A percentile compares a stretch with the other conserved stretches of the same genome.
phyloP scores from a whole-genome alignment of 2,329 filamentous ascomycete genomes.

The Verticillium nubilum region DNA sequence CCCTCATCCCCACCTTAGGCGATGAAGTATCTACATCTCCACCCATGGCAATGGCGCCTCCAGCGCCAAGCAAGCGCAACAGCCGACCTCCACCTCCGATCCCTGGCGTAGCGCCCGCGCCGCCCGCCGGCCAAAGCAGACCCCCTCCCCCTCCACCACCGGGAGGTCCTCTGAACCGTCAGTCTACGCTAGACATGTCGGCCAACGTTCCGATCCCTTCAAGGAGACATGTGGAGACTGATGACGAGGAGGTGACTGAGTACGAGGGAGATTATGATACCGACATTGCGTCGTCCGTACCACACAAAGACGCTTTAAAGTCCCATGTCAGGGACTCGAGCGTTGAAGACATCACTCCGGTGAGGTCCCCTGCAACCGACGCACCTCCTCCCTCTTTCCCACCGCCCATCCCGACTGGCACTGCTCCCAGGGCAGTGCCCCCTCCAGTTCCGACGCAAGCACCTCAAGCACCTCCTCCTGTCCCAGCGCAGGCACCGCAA shows the following conservation, averaged over 20 bases:
- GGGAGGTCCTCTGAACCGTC: slow-evolving; percentile 44
- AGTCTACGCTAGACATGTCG: slow-evolving; percentile 53
- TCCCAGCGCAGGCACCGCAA: slow-evolving; percentile 43
- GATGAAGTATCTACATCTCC: slow-evolving; percentile 41
- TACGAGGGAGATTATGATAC: slow-evolving; percentile 98
- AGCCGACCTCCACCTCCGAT: slow-evolving; percentile 57
- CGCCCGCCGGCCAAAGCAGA: slow-evolving; percentile 46
- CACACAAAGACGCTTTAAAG: slow-evolving; percentile 89
- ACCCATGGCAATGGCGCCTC: slow-evolving; percentile 20
- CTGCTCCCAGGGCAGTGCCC: slow-evolving; percentile 54
- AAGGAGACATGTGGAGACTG: slow-evolving; percentile 42
- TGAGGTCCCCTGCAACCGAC: slow-evolving; percentile 48
- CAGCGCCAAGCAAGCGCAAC: slow-evolving; percentile 40
- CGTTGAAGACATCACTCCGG: slow-evolving; percentile 60
- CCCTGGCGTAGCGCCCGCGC: slow-evolving; percentile 45
- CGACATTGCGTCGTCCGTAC: slow-evolving; percentile 89
- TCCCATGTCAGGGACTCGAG: slow-evolving; percentile 73
- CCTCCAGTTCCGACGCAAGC: slow-evolving; percentile 59
- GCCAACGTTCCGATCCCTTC: slow-evolving; percentile 33
- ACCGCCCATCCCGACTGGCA: slow-evolving; percentile 50
- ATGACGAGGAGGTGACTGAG: slow-evolving; percentile 79
- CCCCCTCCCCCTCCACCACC: slow-evolving; percentile 65
- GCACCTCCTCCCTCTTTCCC: slow-evolving; percentile 39
- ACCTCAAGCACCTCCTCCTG: slow-evolving; percentile 33
- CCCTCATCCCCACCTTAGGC: slow-evolving; percentile 26